Evolutionary conservation across 805 yeast genomes (phyloP).

Genomic region (Tetrapisispora taiwanensis): DNA sequence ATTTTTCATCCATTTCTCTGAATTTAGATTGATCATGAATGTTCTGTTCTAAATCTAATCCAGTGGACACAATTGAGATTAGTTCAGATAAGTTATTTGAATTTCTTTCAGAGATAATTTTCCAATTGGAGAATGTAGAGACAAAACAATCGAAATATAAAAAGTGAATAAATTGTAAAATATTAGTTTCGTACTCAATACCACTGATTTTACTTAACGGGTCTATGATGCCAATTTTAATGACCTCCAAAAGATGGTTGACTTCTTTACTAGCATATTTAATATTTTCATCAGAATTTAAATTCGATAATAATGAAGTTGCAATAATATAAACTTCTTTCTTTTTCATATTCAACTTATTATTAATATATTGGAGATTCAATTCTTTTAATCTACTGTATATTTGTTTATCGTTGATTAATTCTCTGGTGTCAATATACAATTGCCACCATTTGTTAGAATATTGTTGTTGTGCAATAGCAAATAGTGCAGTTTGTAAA

Average conservation of each 20-base stretch:
- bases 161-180: conserved; percentile 14
- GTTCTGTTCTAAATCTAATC: conserved; percentile 11
- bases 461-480: conserved; percentile 12
- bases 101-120: conserved; percentile 26
- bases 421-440: conserved; percentile 17
- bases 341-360: conserved; percentile 12
- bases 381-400: conserved; percentile 17
- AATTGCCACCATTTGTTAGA: conserved; percentile 23
- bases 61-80: conserved; percentile 18
- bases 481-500: conserved; percentile 23
- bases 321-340: conserved; percentile 9
- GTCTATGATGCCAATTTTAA: conserved; percentile 10
- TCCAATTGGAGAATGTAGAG: conserved; percentile 19
- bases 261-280: conserved; percentile 16
- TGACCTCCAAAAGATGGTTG: conserved; percentile 16
- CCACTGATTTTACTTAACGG: conserved; percentile 12
- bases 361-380: conserved; percentile 13
- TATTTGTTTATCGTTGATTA: conserved; percentile 3
- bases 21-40: conserved; percentile 15
- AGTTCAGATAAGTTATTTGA: conserved; percentile 25
- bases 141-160: conserved; percentile 17
- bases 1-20: conserved; percentile 21
- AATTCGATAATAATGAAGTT: conserved; percentile 12
- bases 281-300: conserved; percentile 15
- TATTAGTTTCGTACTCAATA: conserved; percentile 5